Evolutionary conservation across 2,329 filamentous ascomycete species (phyloP).

Genomic region (Fusarium sp.): DNA sequence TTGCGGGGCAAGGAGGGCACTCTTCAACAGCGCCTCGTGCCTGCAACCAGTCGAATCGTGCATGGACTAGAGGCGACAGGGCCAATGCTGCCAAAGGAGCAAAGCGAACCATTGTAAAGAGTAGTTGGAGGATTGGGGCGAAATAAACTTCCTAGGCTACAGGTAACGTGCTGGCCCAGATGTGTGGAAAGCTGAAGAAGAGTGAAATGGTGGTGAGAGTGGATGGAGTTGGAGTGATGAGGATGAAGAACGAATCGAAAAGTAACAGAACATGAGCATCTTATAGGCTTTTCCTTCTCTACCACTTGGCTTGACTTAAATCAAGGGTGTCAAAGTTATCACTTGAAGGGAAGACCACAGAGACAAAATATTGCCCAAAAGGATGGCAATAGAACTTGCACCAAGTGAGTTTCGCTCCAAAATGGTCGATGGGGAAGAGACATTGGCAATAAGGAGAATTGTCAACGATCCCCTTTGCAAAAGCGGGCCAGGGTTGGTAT

Average conservation of each 20-base stretch:
- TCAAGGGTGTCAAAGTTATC: constrained; percentile 3
- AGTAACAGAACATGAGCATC: constrained; percentile 2
- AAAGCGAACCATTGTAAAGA: constrained; percentile 46
- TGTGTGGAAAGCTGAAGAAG: constrained; percentile 1
- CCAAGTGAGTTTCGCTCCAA: constrained; percentile 4
- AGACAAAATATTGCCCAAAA: constrained; percentile 20
- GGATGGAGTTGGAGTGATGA: constrained; percentile 16
- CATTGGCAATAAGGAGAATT: constrained; percentile 24
- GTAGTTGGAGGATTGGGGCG: background rate
- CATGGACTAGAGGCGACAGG: constrained; percentile 47
- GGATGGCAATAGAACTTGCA: constrained; percentile 7
- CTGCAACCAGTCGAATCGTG: constrained; percentile 43
- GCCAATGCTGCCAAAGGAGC: constrained; percentile 48
- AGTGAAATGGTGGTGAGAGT: background rate
- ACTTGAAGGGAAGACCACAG: constrained; percentile 13
- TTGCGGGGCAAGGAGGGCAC: constrained; percentile 51
- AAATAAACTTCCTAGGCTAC: background rate
- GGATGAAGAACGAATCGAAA: constrained; percentile 11
- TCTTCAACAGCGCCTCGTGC: constrained; percentile 40
- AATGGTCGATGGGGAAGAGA: constrained; percentile 4
- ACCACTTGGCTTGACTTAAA: background rate
- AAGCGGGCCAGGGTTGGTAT: constrained; percentile 16
- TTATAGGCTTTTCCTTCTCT: constrained; percentile 29
- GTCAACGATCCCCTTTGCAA: constrained; percentile 17
- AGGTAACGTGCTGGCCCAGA: background rate